A percentile compares a stretch with the other conserved stretches of the same genome.
Conservation (phyloP, 176 grass and related monocot species). For the Aegilops speltoides region DNA sequence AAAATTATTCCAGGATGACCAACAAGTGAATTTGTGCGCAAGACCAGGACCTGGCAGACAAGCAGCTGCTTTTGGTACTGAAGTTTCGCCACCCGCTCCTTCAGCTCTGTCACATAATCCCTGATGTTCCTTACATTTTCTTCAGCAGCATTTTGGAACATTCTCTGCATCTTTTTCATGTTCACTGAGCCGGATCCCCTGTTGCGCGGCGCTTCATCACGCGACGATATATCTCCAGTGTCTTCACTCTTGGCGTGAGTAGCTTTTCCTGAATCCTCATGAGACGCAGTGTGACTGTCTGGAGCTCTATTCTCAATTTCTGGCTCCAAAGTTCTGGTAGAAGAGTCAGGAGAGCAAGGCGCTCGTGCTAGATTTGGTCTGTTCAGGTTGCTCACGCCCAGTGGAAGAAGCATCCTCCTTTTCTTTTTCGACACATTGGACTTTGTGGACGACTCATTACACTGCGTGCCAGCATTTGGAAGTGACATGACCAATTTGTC, state of each 20-base stretch:
- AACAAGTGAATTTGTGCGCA: neutral
- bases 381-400: slow-evolving; percentile 63
- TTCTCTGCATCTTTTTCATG: slow-evolving; percentile 96
- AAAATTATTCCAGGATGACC: neutral
- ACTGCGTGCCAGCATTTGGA: slow-evolving; percentile 45
- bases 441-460: slow-evolving; percentile 44
- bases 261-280: slow-evolving; percentile 51
- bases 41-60: slow-evolving; percentile 74
- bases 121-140: slow-evolving; percentile 89
- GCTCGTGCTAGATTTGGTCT: slow-evolving; percentile 59
- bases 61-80: slow-evolving; percentile 99
- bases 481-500: slow-evolving; percentile 95
- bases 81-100: slow-evolving; percentile 94
- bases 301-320: slow-evolving; percentile 85
- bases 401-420: slow-evolving; percentile 69
- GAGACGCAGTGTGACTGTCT: slow-evolving; percentile 42
- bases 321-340: slow-evolving; percentile 49
- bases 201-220: slow-evolving; percentile 76
- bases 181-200: slow-evolving; percentile 88
- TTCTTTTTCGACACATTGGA: slow-evolving; percentile 73
- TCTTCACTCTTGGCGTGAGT: slow-evolving; percentile 83
- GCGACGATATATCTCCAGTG: slow-evolving; percentile 59
- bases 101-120: slow-evolving; percentile 90
- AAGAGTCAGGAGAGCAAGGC: slow-evolving; percentile 75
- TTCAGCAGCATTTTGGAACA: slow-evolving; percentile 96